Percentiles rank a stretch among this genome's conserved stretches.
phyloP scores from a whole-genome alignment of 2,329 filamentous ascomycete genomes.

The Alternaria hordeiaustralica region DNA sequence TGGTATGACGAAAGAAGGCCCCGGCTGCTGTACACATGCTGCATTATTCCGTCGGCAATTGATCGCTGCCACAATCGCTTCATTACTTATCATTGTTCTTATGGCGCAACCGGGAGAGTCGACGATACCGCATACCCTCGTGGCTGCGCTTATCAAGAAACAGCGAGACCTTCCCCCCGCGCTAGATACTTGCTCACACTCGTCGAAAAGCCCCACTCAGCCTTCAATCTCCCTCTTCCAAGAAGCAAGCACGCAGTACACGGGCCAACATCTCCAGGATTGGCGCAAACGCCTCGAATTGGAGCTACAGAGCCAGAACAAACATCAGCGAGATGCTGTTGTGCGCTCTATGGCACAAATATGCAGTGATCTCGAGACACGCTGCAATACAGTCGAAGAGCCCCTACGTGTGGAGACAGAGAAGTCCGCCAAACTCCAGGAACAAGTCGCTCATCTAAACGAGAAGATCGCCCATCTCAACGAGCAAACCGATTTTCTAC shows the following conservation, averaged over 20 bases:
- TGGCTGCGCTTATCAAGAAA: constrained; percentile 33
- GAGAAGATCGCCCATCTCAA: constrained; percentile 45
- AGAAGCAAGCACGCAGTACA: constrained; percentile 48
- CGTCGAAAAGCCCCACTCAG: not conserved
- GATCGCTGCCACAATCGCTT: constrained; percentile 31
- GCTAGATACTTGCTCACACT: constrained; percentile 27
- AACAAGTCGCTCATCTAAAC: constrained; percentile 40
- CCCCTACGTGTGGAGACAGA: constrained; percentile 58
- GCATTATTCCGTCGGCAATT: constrained; percentile 21
- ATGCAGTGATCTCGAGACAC: constrained; percentile 62
- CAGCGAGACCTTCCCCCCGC: constrained; percentile 28
- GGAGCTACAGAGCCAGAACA: constrained; percentile 49
- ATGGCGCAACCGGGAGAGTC: constrained; percentile 20
- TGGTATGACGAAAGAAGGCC: not conserved
- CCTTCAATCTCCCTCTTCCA: constrained; percentile 42
- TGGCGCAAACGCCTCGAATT: constrained; percentile 58
- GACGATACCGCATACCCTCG: constrained; percentile 23
- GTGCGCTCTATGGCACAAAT: constrained; percentile 59
- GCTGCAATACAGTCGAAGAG: constrained; percentile 62
- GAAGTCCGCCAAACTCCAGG: constrained; percentile 43
- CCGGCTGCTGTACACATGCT: constrained; percentile 22
- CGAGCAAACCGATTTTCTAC: constrained; percentile 45
- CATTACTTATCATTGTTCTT: constrained; percentile 37
- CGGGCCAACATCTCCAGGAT: constrained; percentile 46
- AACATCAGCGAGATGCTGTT: constrained; percentile 55